Percentiles rank a stretch among this genome's conserved stretches.
phyloP scores from a whole-genome alignment of 2,329 filamentous ascomycete genomes.

The Raffaelea arxii region DNA sequence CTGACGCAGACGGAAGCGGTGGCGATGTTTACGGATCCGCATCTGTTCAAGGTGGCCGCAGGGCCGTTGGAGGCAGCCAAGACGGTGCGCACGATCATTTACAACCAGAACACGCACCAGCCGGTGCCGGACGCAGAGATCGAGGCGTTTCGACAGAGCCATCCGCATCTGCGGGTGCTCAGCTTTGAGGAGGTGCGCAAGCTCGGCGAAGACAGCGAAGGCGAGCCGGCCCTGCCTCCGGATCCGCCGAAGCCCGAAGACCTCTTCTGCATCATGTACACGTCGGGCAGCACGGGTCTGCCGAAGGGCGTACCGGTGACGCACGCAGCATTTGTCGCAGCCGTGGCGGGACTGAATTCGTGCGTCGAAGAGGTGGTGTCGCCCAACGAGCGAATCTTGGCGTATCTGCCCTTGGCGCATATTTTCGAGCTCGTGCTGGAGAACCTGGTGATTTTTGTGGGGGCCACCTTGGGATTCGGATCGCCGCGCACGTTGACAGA shows the following conservation, averaged over 20 bases:
- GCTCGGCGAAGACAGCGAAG: conserved; percentile 53
- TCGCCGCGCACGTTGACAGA: conserved; percentile 85
- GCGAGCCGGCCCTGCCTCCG: conserved; percentile 55
- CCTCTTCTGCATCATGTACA: conserved; percentile 77
- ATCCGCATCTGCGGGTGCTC: conserved; percentile 42
- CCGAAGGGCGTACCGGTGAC: conserved; percentile 83
- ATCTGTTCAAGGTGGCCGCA: conserved; percentile 55
- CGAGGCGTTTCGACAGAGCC: conserved; percentile 44
- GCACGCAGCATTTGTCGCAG: conserved; percentile 71
- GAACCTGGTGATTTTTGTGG: conserved; percentile 80
- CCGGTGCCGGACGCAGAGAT: conserved; percentile 44
- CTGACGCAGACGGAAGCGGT: conserved; percentile 70
- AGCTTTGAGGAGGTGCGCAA: conserved; percentile 45
- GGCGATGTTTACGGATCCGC: conserved; percentile 80
- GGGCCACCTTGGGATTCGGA: conserved; percentile 87
- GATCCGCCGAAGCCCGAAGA: conserved; percentile 65
- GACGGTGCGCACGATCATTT: conserved; percentile 49
- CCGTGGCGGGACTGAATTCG: conserved; percentile 70
- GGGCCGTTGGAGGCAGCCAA: conserved; percentile 46
- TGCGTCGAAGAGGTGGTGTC: conserved; percentile 72
- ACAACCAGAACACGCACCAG: conserved; percentile 45
- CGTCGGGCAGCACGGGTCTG: conserved; percentile 79
- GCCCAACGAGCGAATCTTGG: conserved; percentile 69
- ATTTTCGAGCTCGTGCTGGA: conserved; percentile 96
- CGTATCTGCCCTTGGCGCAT: conserved; percentile 89